Percentiles rank a stretch among this genome's conserved stretches.
Conservation (phyloP, 2,329 filamentous ascomycete genomes). For the Ascosphaera aggregata region DNA sequence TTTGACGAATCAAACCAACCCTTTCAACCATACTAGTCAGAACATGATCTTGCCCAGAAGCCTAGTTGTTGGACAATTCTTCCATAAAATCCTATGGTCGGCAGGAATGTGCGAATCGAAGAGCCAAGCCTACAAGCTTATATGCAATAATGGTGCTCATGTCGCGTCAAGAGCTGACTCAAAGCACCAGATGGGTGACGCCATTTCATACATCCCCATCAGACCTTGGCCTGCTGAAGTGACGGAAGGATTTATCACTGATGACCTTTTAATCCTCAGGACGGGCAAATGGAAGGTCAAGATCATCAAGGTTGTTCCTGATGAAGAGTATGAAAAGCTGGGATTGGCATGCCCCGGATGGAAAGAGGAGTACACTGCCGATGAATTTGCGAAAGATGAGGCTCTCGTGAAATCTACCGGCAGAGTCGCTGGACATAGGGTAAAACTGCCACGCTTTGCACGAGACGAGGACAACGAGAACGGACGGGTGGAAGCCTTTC, state of each 20-base stretch:
- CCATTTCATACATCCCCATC: conserved; percentile 27
- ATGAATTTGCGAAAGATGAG: conserved; percentile 5
- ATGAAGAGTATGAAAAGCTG: conserved; percentile 26
- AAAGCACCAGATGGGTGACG: conserved; percentile 18
- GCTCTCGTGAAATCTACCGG: conserved; percentile 2
- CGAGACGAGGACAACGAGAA: background rate
- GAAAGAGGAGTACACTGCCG: conserved; percentile 14
- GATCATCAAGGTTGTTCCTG: conserved; percentile 30
- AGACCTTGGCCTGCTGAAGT: conserved; percentile 19
- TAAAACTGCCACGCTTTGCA: conserved; percentile 3
- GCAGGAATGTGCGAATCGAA: conserved; percentile 28
- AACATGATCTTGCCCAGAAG: conserved; percentile 20
- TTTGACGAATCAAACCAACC: conserved; percentile 16
- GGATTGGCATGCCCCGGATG: conserved; percentile 28
- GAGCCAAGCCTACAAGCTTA: conserved; percentile 27
- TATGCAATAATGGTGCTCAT: conserved; percentile 26
- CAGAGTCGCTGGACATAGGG: conserved; percentile 3
- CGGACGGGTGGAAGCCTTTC: background rate
- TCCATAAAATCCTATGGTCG: conserved; percentile 26
- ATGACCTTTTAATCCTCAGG: conserved; percentile 28
- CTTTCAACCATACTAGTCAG: conserved; percentile 15
- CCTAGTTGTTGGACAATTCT: conserved; percentile 23
- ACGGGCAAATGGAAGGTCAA: conserved; percentile 38
- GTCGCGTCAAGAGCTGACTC: conserved; percentile 21
- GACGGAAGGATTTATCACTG: conserved; percentile 26